Conservation (phyloP, 139 green algal genomes). For the Astrephomene gubernaculifera region DNA sequence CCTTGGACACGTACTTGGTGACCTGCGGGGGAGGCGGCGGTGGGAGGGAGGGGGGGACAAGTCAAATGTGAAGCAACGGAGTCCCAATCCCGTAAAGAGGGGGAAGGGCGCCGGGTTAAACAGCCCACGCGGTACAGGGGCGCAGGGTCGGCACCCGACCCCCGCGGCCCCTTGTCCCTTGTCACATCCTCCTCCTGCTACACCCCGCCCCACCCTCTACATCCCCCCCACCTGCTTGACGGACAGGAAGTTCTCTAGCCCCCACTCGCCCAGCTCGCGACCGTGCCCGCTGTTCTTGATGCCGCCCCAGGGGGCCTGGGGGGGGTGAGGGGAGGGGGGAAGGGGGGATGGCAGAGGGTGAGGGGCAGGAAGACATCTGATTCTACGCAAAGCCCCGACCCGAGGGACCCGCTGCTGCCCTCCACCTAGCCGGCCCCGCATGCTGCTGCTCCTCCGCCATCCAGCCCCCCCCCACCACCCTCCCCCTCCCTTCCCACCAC, state of each 20-base stretch:
- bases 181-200: no score
- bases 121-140: background rate
- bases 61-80: background rate
- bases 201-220: no score
- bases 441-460: background rate
- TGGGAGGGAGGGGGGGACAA: background rate
- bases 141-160: background rate
- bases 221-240: slow-evolving; percentile 86
- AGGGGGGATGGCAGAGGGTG: background rate
- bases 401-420: no score
- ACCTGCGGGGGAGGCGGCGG: slow-evolving; percentile 41
- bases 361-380: background rate
- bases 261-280: slow-evolving; percentile 84
- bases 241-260: slow-evolving; percentile 83
- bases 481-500: background rate
- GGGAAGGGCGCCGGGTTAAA: background rate
- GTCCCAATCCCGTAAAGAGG: background rate
- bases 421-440: background rate
- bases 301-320: slow-evolving; percentile 87
- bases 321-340: background rate
- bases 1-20: slow-evolving; percentile 72
- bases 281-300: slow-evolving; percentile 85
- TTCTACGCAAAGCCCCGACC: no score
- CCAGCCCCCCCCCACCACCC: background rate
- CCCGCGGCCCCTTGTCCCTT: background rate